Base-by-base conservation (phyloP, 2,329 filamentous ascomycete species). In the Zasmidium cellare region DNA sequence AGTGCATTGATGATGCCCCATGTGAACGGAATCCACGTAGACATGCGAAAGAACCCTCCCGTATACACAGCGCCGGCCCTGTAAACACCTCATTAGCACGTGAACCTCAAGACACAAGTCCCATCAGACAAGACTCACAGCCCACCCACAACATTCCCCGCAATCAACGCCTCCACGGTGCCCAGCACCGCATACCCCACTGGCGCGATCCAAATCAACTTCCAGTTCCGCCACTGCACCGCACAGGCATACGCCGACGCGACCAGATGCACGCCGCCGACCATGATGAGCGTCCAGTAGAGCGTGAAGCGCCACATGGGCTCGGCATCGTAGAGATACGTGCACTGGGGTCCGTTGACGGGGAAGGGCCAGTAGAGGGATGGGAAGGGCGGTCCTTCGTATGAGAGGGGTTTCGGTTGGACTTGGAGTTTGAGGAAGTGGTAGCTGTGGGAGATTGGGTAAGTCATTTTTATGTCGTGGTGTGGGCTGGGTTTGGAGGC, bases 281-380 rank as follows among this genome's bases (percentile, higher is more conserved):
- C 93, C 65, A 91, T 84, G 25, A 96, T 85, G 38, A 96, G 76
- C 0, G 91, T 96, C 92, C 92, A 97, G 71, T 87, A 83, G 16
- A 94, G 76, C 1, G 91, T 96, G 74, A 94, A 96, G 63, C 88
- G 87, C 87, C 91, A 93, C 55, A 96, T 90, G 70, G 96, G 91
- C 59, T 76, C 72, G 2, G 90, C 81, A 69, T 88, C 82, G 78
- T 90, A 93, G 65, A 96, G 86, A 67, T 87, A 87, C 61, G 77
- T 76, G 31, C 81, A 76, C 38, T 84, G 83, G 59, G 82, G 82
- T 46, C 82, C 77, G 58, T 74, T 73, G 12, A 87, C 79, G 22
- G 82, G 80, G 47, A 87, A 77, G 31, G 88, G 86, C 84, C 90
- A 88, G 77, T 91, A 91, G 59, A 97, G 86, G 38, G 89, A 90